phyloP scores from a whole-genome alignment of 352 stramenopile genomes.

The Pythium folliculosum region DNA sequence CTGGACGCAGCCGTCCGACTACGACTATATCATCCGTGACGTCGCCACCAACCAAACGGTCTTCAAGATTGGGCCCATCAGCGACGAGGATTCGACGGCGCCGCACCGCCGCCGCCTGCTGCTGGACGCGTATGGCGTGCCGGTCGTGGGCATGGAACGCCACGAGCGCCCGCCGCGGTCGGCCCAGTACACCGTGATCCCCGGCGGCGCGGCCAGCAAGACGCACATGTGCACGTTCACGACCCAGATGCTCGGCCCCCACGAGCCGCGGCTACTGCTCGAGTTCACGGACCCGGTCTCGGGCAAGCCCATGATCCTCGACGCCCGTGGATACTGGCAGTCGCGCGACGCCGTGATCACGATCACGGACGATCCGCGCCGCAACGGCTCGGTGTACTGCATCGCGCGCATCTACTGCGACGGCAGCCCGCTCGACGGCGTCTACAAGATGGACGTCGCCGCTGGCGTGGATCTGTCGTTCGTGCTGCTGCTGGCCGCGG shows the following conservation, averaged over 20 bases:
- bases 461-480: slow-evolving; percentile 21
- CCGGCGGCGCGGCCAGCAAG: slow-evolving; percentile 7
- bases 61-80: slow-evolving; percentile 17
- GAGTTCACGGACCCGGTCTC: slow-evolving; percentile 20
- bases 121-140: slow-evolving; percentile 26
- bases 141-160: slow-evolving; percentile 19
- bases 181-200: slow-evolving; percentile 21
- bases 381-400: slow-evolving; percentile 6
- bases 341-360: slow-evolving; percentile 20
- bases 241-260: slow-evolving; percentile 8
- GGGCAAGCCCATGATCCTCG: slow-evolving; percentile 15
- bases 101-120: slow-evolving; percentile 9
- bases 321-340: slow-evolving; percentile 11
- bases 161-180: not conserved
- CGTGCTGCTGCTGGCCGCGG: slow-evolving; percentile 18
- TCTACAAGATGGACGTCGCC: slow-evolving; percentile 24
- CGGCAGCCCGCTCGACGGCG: not conserved
- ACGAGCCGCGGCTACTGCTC: slow-evolving; percentile 20
- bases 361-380: slow-evolving; percentile 9
- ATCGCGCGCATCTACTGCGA: slow-evolving; percentile 24
- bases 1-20: slow-evolving; percentile 16
- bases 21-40: slow-evolving; percentile 18
- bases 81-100: not conserved
- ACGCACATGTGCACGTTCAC: slow-evolving; percentile 6
- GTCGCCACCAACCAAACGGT: slow-evolving; percentile 5